Evolutionary conservation across 2,329 filamentous ascomycete species (phyloP).

Genomic region (Penicillium sp.): DNA sequence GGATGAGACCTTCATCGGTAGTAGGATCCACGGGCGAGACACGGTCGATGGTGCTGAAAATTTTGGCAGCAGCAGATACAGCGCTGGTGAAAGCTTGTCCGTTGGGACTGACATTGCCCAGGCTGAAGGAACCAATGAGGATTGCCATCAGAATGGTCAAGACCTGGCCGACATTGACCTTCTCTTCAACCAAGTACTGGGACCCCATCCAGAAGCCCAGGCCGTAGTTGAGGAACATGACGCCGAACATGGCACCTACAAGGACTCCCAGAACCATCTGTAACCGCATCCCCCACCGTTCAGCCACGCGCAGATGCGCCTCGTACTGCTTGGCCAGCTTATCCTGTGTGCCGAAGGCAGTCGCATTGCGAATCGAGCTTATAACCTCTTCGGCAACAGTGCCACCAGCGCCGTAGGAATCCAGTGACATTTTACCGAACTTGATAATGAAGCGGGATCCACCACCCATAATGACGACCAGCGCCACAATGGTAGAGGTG

Average conservation of each 20-base stretch:
- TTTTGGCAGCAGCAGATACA: conserved; percentile 80
- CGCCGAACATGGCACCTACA: conserved; percentile 76
- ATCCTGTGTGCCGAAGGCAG: conserved; percentile 89
- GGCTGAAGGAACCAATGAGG: conserved; percentile 86
- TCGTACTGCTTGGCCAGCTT: conserved; percentile 87
- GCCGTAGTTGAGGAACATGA: conserved; percentile 82
- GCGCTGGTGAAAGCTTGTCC: conserved; percentile 79
- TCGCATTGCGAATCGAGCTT: conserved; percentile 85
- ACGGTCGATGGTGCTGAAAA: conserved; percentile 90
- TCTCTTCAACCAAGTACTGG: conserved; percentile 63
- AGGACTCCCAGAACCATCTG: conserved; percentile 71
- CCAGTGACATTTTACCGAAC: conserved; percentile 71
- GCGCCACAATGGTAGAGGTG: conserved; percentile 71
- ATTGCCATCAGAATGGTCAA: conserved; percentile 84
- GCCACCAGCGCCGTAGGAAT: conserved; percentile 77
- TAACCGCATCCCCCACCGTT: conserved; percentile 69
- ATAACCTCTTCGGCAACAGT: conserved; percentile 91
- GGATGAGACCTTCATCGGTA: conserved; percentile 63
- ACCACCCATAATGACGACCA: conserved; percentile 70
- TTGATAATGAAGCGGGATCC: conserved; percentile 72
- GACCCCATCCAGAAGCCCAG: conserved; percentile 86
- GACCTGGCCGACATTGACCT: conserved; percentile 64
- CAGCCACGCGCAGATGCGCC: conserved; percentile 64
- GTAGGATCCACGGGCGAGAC: conserved; percentile 76
- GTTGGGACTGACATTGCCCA: conserved; percentile 84